Base-by-base conservation (phyloP, 495 filamentous ascomycete species). In the Tuber indicum region DNA sequence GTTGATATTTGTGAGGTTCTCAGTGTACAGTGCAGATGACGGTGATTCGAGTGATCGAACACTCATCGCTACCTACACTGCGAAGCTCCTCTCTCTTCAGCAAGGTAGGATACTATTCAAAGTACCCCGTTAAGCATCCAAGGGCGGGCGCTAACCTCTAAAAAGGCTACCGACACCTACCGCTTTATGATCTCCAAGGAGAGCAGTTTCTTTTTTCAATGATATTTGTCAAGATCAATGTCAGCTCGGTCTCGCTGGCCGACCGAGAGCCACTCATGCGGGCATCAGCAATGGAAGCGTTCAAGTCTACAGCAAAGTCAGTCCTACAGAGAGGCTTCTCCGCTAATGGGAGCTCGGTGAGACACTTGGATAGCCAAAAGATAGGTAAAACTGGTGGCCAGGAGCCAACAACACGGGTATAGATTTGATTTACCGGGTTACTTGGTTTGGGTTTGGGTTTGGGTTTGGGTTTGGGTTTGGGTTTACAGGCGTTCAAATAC, bases 181-280 rank as follows among this genome's bases (percentile, higher is more conserved):
- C 95, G n/a, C 87, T 99, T n/a, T 91, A 91, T 81, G 92, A 97
- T 84, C 87, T 88, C 70, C 92, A 93, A 75, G 96, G 95, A 73
- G 94, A 98, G 75, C 93, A 92, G 77, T 98, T 94, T 83, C 87
- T 97, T 39, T 96, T 96, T 84, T 97, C 96, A n/a, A 96, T 93
- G 0, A 86, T 99, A 47, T 97, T 99, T 85, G 96, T 93, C 84
- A 89, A 89, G 76, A 92, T 98, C 84, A 89, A 90, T 75, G 93
- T 89, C 66, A 86, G 86, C 41, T 87, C 86, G n/a, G 83, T 87
- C n/a, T 86, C 85, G 4, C 86, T 86, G 69, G 84, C 89, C 75
- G 88, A 90, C 80, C 84, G 88, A 66, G 83, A 86, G 14, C 85
- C 85, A 46, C 84, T 86, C 21, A 82, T 71, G 36, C 72, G 73